Base-by-base conservation (phyloP, 768 basidiomycete species). In the Leccinum longicurvipes region DNA sequence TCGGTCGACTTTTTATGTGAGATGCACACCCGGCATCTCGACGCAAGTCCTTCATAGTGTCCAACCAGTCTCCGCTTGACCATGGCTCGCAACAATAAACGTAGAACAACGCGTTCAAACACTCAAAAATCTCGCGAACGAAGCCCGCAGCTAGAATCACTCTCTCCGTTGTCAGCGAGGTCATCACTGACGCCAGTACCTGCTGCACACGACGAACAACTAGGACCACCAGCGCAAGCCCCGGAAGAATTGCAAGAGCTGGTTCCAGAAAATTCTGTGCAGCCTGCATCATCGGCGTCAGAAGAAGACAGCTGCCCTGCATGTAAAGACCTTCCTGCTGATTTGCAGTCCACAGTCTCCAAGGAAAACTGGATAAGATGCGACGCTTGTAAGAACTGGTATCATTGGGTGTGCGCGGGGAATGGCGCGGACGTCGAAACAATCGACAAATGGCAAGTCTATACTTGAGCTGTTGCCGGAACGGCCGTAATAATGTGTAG, bases 281-380 rank as follows among this genome's bases (percentile, higher is more conserved):
- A 65, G 14, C 61, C 54, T 25, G 55, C 27, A 14, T 3, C 48
- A 24, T 50, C n/a, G 45, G 50, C 53, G 10, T 59, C 61, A 41
- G 61, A 69, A 53, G 71, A 72, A 56, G 74, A 72, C 44, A 58
- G 23, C 27, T 85, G 84, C 63, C 84, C 84, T 12, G 79, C 82
- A 11, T 85, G 84, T 66, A 75, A 76, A 47, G 68, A 69, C 45
- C 67, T 72, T 36, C 59, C 69, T 10, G 21, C 47, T 19, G 65
- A 67, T 51, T 52, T 70, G 17, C 63, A 72, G 28, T 67, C 67
- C 24, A 67, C 74, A 3, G 76, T 73, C 50, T 80, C 82, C 58
- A 86, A 86, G 67, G 88, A 90, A 60, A 83, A 76, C 63, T 94
- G 91, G 92, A 84, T 93, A 54, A 74, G 84, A 59, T 94, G 92